Conservation (phyloP, 2,329 filamentous ascomycete species). For the Trichophyton verrucosum region DNA sequence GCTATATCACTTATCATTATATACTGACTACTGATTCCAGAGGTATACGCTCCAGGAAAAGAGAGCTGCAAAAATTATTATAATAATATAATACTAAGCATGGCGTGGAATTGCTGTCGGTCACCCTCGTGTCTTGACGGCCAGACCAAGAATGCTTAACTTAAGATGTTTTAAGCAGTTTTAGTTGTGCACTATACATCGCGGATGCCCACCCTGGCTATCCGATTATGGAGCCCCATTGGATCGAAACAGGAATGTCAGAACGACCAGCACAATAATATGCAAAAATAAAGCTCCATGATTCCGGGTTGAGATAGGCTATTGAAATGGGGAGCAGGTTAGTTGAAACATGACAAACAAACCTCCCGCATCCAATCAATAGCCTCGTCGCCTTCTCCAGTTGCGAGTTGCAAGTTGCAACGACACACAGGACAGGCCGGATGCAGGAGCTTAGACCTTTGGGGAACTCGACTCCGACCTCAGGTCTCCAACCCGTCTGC, state of each 20-base stretch:
- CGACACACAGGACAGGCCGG: background rate
- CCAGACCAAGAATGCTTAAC: background rate
- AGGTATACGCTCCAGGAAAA: background rate
- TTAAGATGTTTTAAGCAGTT: background rate
- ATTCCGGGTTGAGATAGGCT: conserved; percentile 1
- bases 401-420: background rate
- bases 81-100: background rate
- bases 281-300: background rate
- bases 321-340: background rate
- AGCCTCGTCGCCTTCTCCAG: background rate
- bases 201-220: conserved; percentile 1
- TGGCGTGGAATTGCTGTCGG: background rate
- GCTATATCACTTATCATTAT: background rate
- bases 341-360: conserved; percentile 3
- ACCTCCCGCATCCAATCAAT: background rate
- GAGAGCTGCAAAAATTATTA: background rate
- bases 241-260: conserved; percentile 2
- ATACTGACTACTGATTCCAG: background rate
- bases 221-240: conserved; percentile 3
- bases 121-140: background rate
- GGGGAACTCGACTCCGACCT: background rate
- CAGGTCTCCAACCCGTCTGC: background rate
- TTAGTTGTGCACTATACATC: background rate
- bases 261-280: background rate
- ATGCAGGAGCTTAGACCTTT: conserved; percentile 3